Evolutionary conservation across 495 filamentous ascomycete species (phyloP), one percentile per base, ranked within the genome.

Genomic region (Aspergillus conjunctus): DNA sequence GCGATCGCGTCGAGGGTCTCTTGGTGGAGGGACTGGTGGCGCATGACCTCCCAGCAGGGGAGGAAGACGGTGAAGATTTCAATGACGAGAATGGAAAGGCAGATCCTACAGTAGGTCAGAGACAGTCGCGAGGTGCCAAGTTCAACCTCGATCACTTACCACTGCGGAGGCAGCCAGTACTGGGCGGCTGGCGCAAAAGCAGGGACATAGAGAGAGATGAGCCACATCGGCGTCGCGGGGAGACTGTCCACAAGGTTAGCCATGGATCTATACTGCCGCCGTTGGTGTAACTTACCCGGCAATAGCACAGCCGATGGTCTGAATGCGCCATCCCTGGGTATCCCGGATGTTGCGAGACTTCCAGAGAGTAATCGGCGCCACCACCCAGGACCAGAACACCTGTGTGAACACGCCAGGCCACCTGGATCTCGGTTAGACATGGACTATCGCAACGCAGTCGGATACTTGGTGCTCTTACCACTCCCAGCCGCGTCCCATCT

Each of bases 271-370:
- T 41, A 17, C 4, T 45, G 14, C 22, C 21, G 54, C 44, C 8
- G 20, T 0, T 17, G 8, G n/a, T 56, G 14, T 50, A 33, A 49
- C 65, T 56, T 8, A 59, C 72, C 59, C 71, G 78, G 84, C 82
- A 56, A 89, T 59, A 60, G 82, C 81, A 65, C 84, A 87, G 20
- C 78, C 71, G 31, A 83, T 84, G 11, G 86, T 89, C 64, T 90
- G 87, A 4, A 80, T 61, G n/a, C 85, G 80, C 87, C 87, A 90
- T 55, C 83, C 82, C 54, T 89, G 82, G 5, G 87, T 86, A 62
- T 90, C 87, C 50, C 73, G 78, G 58, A 90, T 88, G 37, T 73
- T 62, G 26, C 78, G 73, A 26, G 79, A 71, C 48, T 75, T 76
- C 70, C 72, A 81, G 1, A 82, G 66, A 41, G 79, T 59, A 50